These are phyloP conservation scores for Pholiota adiposa DNA, from an alignment of 1,284 basidiomycete genomes.

Conservation along the genomic window DNA sequence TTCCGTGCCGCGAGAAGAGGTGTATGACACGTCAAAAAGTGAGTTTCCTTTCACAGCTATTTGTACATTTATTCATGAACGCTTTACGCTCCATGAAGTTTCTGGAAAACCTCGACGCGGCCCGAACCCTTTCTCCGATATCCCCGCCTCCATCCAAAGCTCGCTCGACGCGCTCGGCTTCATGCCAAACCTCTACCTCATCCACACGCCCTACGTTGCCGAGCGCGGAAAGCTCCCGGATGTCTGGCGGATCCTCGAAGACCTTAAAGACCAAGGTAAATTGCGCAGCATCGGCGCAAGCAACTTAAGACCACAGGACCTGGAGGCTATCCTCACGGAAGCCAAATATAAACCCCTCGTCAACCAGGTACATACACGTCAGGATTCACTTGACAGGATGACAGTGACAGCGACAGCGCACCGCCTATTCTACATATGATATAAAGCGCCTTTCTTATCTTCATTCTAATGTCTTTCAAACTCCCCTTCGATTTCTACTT, in stretches of 20 bases:
- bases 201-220: constrained; percentile 43
- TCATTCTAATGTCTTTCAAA: too few relatives aligned
- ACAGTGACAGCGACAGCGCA: too few relatives aligned
- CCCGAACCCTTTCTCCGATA: constrained; percentile 27
- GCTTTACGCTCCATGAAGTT: neutral
- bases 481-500: too few relatives aligned
- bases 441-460: too few relatives aligned
- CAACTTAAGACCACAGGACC: constrained; percentile 59
- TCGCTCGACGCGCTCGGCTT: constrained; percentile 44
- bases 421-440: too few relatives aligned
- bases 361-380: constrained; percentile 56
- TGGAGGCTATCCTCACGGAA: constrained; percentile 48
- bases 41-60: too few relatives aligned
- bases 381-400: too few relatives aligned
- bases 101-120: constrained; percentile 7
- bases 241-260: constrained; percentile 38
- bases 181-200: constrained; percentile 48
- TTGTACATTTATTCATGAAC: too few relatives aligned
- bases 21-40: constrained; percentile 45
- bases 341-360: constrained; percentile 52
- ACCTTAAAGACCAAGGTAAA: constrained; percentile 39
- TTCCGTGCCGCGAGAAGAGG: constrained; percentile 29
- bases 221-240: constrained; percentile 31
- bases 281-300: constrained; percentile 58
- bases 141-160: constrained; percentile 33